phyloP scores from a whole-genome alignment of 2,329 filamentous ascomycete species.

The Cladosporium sp. region DNA sequence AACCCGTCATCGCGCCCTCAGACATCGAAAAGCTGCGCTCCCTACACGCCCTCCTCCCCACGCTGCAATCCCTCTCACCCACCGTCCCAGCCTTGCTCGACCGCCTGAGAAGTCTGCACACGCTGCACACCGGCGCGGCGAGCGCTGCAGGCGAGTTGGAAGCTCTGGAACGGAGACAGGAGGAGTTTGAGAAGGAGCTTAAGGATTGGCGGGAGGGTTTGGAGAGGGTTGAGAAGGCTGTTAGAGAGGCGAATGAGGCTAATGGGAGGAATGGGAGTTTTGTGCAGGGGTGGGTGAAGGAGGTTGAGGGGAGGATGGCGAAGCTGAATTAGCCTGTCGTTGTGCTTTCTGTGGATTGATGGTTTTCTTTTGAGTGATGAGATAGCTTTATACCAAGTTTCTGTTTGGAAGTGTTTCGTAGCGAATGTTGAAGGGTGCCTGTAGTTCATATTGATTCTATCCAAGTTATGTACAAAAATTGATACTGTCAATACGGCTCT shows the following conservation, averaged over 20 bases:
- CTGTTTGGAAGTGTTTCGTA: no score
- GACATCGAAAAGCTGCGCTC: conserved; percentile 85
- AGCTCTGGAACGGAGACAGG: conserved; percentile 71
- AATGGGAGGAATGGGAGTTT: conserved; percentile 76
- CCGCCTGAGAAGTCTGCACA: conserved; percentile 73
- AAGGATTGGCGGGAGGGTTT: conserved; percentile 80
- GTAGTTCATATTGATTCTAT: no score
- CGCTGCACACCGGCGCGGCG: conserved; percentile 82
- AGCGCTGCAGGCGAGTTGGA: conserved; percentile 72
- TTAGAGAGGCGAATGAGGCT: conserved; percentile 63
- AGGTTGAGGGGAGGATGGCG: conserved; percentile 57
- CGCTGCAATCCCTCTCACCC: conserved; percentile 80
- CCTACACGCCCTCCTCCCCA: conserved; percentile 80
- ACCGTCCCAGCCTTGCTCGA: conserved; percentile 81
- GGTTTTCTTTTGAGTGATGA: no score
- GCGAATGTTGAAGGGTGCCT: no score
- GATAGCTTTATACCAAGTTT: conserved; percentile 5
- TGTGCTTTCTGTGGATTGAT: no score
- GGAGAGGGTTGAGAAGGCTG: conserved; percentile 69
- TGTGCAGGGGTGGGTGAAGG: conserved; percentile 86
- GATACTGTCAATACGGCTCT: no score
- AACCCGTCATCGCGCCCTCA: conserved; percentile 45
- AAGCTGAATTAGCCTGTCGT: conserved; percentile 5
- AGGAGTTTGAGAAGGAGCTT: conserved; percentile 77
- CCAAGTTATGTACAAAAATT: no score